Evolutionary conservation across 352 stramenopile species (phyloP), one percentile per base, ranked within the genome.

Genomic region (Phytophthora ramorum): DNA sequence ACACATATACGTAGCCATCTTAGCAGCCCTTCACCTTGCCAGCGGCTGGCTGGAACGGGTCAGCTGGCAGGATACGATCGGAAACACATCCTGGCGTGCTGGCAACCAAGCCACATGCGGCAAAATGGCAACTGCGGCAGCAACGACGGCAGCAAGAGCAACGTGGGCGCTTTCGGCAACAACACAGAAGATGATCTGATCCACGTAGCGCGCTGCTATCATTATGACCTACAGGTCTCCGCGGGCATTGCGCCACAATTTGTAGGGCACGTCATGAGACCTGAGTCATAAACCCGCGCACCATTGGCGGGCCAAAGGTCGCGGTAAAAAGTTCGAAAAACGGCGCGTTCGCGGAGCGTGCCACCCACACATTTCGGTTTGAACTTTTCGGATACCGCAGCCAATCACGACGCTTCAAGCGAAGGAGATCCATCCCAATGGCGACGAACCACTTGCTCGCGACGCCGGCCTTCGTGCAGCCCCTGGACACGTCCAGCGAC

Each of bases 381-480:
- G 14, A 9, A 43, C 1, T 16, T 38, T 37, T 37, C 32, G 32
- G 32, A 17, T 17, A 41, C 35, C 12, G 12, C 35, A 41, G 35
- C 35, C 35, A 41, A 41, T 41, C 35, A 41, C 30, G 10, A 35
- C 30, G 30, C 30, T 35, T 38, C 1, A 35, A 7, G 13, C 20
- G 7, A 20, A 35, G 30, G 38, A 37, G 47, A 58, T 58, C 58
- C 13, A 38, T 26, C 34, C 7, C 3, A 3, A 73, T 78, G 66
- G 62, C 57, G 34, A 58, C 56, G 44, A 67, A 75, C 52, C 61
- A 64, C 57, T 35, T 71, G 49, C 67, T 75, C 55, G 62, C 55
- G 35, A 26, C 60, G 48, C 60, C 60, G 5, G n/a, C 51, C 35
- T 71, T 74, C 32, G 51, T 40, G 38, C 46, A 57, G 55, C 45